These are phyloP conservation scores for Auricularia sp. DNA, from an alignment of 768 basidiomycete genomes.

Conservation along the genomic window DNA sequence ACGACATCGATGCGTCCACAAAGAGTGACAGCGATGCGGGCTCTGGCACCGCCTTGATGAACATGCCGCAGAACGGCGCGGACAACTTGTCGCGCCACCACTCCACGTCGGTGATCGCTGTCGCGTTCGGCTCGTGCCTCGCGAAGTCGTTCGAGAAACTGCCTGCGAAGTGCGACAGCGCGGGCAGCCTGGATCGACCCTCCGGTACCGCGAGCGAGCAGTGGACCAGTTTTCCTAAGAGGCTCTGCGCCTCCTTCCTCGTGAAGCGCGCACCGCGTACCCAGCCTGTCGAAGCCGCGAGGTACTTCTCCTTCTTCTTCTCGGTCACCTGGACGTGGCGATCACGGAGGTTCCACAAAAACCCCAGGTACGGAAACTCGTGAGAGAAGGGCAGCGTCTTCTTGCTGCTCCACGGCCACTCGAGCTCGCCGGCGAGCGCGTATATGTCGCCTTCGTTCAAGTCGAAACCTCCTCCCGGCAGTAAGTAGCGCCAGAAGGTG, in stretches of 20 bases:
- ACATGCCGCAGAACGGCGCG: not conserved
- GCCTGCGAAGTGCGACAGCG: not conserved
- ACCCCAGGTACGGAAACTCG: not conserved
- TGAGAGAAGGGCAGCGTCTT: not conserved
- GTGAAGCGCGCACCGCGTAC: too few species aligned
- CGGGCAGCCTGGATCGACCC: not conserved
- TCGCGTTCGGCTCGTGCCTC: not conserved
- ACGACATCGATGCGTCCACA: not conserved
- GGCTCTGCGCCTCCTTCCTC: too few species aligned
- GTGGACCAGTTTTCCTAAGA: too few species aligned
- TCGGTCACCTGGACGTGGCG: not conserved
- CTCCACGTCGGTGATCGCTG: not conserved
- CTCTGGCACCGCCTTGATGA: not conserved
- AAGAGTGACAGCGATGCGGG: not conserved
- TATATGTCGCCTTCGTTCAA: not conserved
- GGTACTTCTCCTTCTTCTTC: not conserved
- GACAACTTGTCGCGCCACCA: not conserved
- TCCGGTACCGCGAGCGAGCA: not conserved
- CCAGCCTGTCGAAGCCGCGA: not conserved
- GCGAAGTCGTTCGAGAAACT: not conserved
- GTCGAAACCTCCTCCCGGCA: not conserved
- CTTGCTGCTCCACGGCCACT: not conserved
- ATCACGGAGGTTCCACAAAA: not conserved
- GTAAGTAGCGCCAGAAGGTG: not conserved
- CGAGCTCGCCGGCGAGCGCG: not conserved